phyloP scores from a whole-genome alignment of 225 moss, liverwort and hornwort genomes.

The Bryum argenteum region DNA sequence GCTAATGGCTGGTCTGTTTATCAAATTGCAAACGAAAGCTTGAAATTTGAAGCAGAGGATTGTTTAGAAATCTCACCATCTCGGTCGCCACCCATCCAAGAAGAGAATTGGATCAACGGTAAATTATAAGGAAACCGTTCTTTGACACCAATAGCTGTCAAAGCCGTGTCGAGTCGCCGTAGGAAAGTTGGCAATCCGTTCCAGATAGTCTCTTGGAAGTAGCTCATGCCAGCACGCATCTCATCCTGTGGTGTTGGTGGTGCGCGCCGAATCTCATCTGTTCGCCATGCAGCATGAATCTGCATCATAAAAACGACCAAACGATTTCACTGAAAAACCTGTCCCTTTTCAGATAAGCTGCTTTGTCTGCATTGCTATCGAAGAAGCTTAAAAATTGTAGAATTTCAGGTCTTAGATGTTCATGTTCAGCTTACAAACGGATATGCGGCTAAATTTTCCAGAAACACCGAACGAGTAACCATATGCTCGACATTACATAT shows the following conservation, averaged over 20 bases:
- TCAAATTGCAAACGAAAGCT: conserved; percentile 3
- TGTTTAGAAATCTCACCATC: conserved; percentile 60
- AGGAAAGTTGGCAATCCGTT: conserved; percentile 90
- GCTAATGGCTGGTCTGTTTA: conserved; percentile 13
- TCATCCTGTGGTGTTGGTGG: conserved; percentile 98
- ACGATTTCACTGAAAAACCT: not conserved
- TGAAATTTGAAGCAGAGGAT: not conserved
- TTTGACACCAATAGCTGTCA: conserved; percentile 83
- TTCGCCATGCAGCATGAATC: conserved; percentile 97
- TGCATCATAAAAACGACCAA: conserved; percentile 35
- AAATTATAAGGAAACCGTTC: conserved; percentile 89
- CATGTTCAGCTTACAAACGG: conserved; percentile 1
- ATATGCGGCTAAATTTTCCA: not conserved
- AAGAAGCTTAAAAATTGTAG: conserved; percentile 12
- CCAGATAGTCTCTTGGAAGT: conserved; percentile 99
- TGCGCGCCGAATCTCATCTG: conserved; percentile 94
- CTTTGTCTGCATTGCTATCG: not conserved
- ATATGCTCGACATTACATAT: not conserved
- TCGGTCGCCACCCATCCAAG: conserved; percentile 99
- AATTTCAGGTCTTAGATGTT: conserved; percentile 1
- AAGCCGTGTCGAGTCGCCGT: conserved; percentile 88
- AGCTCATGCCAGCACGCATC: conserved; percentile 99
- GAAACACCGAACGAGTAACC: conserved; percentile 1
- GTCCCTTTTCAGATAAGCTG: conserved; percentile 1
- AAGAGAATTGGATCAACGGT: conserved; percentile 95